Evolutionary conservation across 2,329 filamentous ascomycete genomes (phyloP).

Genomic region (Pyrenophora graminea): DNA sequence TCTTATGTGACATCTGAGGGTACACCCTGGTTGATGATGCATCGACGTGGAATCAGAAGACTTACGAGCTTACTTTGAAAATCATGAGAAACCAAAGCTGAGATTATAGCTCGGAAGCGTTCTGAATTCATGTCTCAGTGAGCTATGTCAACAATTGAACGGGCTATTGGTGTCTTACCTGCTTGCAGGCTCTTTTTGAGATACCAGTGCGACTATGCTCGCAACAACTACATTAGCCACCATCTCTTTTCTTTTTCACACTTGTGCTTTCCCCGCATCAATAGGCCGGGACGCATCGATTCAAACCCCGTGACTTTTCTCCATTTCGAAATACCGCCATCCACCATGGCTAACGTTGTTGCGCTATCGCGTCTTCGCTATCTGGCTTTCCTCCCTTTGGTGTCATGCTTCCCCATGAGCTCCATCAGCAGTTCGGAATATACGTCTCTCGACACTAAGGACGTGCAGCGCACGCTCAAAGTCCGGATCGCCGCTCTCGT

Average conservation of each 20-base stretch:
- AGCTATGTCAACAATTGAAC: constrained; percentile 16
- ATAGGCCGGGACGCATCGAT: not conserved
- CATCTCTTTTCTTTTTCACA: constrained; percentile 1
- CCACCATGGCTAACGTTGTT: not conserved
- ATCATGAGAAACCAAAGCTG: not conserved
- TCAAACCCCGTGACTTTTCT: not conserved
- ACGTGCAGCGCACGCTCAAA: constrained; percentile 24
- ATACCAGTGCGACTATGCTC: not conserved
- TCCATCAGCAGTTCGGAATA: constrained; percentile 3
- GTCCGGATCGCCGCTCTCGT: constrained; percentile 43
- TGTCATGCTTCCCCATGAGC: constrained; percentile 2
- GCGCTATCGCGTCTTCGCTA: not conserved
- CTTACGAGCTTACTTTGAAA: not conserved
- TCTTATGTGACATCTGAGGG: not conserved
- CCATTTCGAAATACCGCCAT: not conserved
- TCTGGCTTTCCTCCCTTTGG: not conserved
- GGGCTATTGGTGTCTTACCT: constrained; percentile 22
- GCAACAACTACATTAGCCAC: not conserved
- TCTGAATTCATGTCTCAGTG: constrained; percentile 9
- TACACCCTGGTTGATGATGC: too few species aligned
- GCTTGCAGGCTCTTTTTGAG: constrained; percentile 22
- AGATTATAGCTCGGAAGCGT: not conserved
- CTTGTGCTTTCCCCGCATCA: not conserved
- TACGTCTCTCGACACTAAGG: constrained; percentile 1
- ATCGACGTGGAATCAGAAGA: too few species aligned